Evolutionary conservation across 148 eudicot genomes (phyloP).

Genomic region (Gaultheria prostrata): DNA sequence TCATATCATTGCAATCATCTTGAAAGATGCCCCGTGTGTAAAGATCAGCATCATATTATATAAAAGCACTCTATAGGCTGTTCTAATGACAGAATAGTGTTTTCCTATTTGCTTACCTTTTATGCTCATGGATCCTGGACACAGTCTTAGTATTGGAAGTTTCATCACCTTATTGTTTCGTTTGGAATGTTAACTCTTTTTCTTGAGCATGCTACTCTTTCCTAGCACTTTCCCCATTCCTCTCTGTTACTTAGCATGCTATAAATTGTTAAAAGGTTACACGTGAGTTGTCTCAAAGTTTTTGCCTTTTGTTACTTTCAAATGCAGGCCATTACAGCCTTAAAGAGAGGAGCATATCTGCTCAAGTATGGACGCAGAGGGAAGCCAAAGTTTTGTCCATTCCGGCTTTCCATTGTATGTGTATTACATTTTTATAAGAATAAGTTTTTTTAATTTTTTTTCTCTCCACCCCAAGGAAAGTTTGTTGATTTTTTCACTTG

Average conservation of each 20-base stretch:
- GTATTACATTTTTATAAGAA: not conserved
- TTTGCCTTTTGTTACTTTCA: not conserved
- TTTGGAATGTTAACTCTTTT: not conserved
- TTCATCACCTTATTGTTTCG: not conserved
- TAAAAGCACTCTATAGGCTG: not conserved
- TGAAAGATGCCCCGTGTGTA: not conserved
- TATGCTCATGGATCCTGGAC: not conserved
- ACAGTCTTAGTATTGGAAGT: not conserved
- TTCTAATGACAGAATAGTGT: not conserved
- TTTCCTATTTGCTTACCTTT: not conserved
- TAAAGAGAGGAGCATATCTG: slow-evolving; percentile 37
- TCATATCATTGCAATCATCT: not conserved
- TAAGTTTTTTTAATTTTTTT: not conserved
- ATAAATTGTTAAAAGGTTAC: not conserved
- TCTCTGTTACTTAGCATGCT: slow-evolving; percentile 4
- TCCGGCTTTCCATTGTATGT: slow-evolving; percentile 33
- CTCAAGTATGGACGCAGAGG: slow-evolving; percentile 43
- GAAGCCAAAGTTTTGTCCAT: slow-evolving; percentile 42
- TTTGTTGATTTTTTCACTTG: not conserved
- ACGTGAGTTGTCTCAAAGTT: not conserved
- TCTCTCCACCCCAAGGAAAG: not conserved
- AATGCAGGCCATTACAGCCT: slow-evolving; percentile 34
- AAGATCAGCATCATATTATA: not conserved
- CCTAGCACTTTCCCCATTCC: not conserved
- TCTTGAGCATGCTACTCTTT: not conserved